Base-by-base conservation (phyloP, 129 eudicot species). In the Flaveria linearis region DNA sequence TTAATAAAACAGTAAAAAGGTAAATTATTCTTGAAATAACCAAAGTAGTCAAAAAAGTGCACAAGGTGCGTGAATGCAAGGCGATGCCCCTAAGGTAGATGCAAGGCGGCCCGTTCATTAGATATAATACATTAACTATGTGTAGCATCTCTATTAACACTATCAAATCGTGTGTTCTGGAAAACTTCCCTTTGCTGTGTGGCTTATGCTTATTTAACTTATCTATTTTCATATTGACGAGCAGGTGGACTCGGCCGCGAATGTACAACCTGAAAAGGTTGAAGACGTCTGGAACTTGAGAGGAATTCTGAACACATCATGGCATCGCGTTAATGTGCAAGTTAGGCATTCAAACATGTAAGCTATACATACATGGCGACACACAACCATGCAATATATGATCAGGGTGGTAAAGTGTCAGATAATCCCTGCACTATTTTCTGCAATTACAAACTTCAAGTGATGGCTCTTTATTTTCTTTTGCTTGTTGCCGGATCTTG, bases 231-330 rank as follows among this genome's bases (percentile, higher is more conserved):
- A 45, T 12, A 13, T 49, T 20, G 18, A 69, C 1, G 75, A 18
- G 57, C 90, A 93, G 98, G 93, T 93, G 69, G 98, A 93, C 67
- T 58, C 73, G 14, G 91, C 97, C 15, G 91, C 91, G 72, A 93
- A 93, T 75, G 96, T 91, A 53, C 97, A 93, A 73, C 98, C 98
- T 16, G 88, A 90, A 83, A 91, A 79, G 20, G 96, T 94, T 8
- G 89, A 88, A 64, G 88, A 56, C 72, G 56, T 91, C 23, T 91
- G 98, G 98, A 94, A 94, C 81, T 77, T 94, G 85, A 86, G 97
- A 81, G 97, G 97, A n/a, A 86, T 94, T 77, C 77, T 94, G 23
- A 94, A 91, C 88, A 91, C 99, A 36, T 94, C 96, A 50, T 94
- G 98, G 98, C 98, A 94, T 83, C 88, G 92, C 68, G 92, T 94